Evolutionary conservation across 2,329 filamentous ascomycete genomes (phyloP).

Genomic region (Stachybotrys chlorohalonatus): DNA sequence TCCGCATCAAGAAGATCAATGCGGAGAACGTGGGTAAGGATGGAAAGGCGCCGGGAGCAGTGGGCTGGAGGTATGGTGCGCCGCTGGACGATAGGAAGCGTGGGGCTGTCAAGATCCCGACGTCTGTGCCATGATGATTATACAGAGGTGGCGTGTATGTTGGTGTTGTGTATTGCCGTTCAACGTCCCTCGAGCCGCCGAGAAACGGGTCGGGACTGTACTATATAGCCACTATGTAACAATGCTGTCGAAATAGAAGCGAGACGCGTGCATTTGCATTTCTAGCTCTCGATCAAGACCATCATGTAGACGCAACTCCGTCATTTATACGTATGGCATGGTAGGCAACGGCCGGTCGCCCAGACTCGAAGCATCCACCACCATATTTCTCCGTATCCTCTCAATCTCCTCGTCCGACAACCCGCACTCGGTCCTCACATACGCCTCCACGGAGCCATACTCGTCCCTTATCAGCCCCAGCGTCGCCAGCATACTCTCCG

Average conservation of each 20-base stretch:
- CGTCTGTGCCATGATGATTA: constrained; percentile 40
- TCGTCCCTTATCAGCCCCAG: constrained; percentile 45
- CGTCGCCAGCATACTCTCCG: constrained; percentile 38
- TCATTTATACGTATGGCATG: background rate
- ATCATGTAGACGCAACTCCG: no score
- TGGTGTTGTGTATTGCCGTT: constrained; percentile 3
- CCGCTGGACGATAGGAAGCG: constrained; percentile 54
- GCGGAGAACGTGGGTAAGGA: constrained; percentile 45
- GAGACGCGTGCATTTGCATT: background rate
- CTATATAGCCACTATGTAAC: constrained; percentile 1
- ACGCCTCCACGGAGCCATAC: constrained; percentile 56
- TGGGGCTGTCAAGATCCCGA: constrained; percentile 60
- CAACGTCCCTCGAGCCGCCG: background rate
- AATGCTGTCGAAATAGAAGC: background rate
- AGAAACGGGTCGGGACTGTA: background rate
- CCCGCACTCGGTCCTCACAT: constrained; percentile 50
- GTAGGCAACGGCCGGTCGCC: background rate
- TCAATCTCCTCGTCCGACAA: constrained; percentile 46
- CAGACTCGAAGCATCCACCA: constrained; percentile 16
- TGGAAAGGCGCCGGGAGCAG: constrained; percentile 40
- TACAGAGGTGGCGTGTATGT: constrained; percentile 7
- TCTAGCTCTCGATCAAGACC: no score
- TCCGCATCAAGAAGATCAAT: constrained; percentile 51
- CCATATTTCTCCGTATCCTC: constrained; percentile 39
- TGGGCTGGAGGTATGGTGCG: constrained; percentile 56